Evolutionary conservation across 352 stramenopile genomes (phyloP), one percentile per base, ranked within the genome.

Genomic region (Phytophthora europaea): DNA sequence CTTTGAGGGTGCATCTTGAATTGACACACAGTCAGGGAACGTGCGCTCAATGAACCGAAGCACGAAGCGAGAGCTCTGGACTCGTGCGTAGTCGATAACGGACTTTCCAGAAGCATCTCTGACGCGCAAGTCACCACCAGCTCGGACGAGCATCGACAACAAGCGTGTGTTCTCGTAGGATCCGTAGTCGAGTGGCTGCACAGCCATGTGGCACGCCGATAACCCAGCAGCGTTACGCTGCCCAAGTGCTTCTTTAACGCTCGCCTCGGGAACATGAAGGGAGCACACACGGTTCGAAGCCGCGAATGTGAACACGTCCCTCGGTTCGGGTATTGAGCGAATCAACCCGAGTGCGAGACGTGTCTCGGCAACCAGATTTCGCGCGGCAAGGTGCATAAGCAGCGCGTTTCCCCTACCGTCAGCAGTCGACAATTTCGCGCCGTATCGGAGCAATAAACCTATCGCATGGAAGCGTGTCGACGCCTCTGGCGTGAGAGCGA

Each of bases 161-260:
- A 95, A 66, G 10, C 59, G 36, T 0, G 73, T 78, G 53, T 93
- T 95, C 60, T 95, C 88, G 68, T 86, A 92, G 1, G 88, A 94
- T 1, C 82, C 85, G 40, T 87, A 90, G 23, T 72, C 61, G 8
- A 85, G 68, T 15, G 88, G 83, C 38, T 89, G 80, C 7, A 95
- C 77, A n/a, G 81, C 85, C 28, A 91, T 69, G 56, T 94, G 88
- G 31, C 92, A 65, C 1, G 76, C 79, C 0, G 84, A 90, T 54
- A 89, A 72, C 0, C 87, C 85, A 9, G 54, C 34, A 4, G 65
- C 26, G 61, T 93, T 94, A 1, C 65, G 69, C 36, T 85, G 73
- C 0, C 43, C 59, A 13, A 94, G 57, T 6, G 84, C 82, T 7
- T 47, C 16, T 43, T 87, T 88, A 12, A 92, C 65, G 63, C 87